Evolutionary conservation across 768 basidiomycete species (phyloP).

Genomic region (Tylopilus plumbeoviolaceoides): DNA sequence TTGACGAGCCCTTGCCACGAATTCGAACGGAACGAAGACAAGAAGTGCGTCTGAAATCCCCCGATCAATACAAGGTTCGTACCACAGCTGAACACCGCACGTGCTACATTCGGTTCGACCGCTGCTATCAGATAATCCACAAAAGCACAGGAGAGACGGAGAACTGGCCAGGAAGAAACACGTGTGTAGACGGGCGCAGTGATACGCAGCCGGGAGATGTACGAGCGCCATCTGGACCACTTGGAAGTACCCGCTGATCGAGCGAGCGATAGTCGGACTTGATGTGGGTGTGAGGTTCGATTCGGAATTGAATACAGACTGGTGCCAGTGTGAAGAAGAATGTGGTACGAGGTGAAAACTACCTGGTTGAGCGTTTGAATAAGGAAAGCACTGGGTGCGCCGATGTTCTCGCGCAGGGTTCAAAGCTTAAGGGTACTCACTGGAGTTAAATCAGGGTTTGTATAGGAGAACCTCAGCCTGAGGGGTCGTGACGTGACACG

Average conservation of each 20-base stretch:
- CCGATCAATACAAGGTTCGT: constrained; percentile 26
- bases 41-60: constrained; percentile 18
- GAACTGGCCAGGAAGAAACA: constrained; percentile 7
- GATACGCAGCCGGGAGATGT: constrained; percentile 19
- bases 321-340: constrained; percentile 6
- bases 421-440: constrained; percentile 2
- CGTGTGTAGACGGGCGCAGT: constrained; percentile 14
- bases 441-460: not conserved
- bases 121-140: constrained; percentile 19
- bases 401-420: not conserved
- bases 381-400: not conserved
- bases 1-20: constrained; percentile 15
- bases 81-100: constrained; percentile 28
- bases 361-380: not conserved
- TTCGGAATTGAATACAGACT: not conserved
- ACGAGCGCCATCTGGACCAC: not conserved
- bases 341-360: not conserved
- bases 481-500: constrained; percentile 3
- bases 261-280: constrained; percentile 19
- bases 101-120: not conserved
- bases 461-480: no score
- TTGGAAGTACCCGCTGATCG: constrained; percentile 14
- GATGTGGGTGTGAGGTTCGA: constrained; percentile 18
- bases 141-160: constrained; percentile 6
- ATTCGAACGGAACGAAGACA: constrained; percentile 13